Percentiles rank a stretch among this genome's conserved stretches.
These are phyloP conservation scores for Melastoma malabathricum DNA, from an alignment of 345 rosid genomes.

Conservation along the genomic window DNA sequence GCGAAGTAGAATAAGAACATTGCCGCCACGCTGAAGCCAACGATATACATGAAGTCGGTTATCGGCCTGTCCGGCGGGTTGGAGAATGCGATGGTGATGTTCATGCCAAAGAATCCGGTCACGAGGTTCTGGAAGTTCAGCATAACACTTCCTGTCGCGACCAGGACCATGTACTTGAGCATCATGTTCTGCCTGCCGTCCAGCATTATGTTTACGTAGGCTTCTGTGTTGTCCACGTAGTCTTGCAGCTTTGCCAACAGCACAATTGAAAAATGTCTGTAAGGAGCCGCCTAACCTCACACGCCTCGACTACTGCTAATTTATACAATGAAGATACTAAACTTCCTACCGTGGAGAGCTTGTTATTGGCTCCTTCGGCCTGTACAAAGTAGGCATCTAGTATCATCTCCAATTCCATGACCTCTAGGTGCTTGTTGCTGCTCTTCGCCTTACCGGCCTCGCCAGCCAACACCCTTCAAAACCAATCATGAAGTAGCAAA, in stretches of 20 bases:
- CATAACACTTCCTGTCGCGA: conserved; percentile 70
- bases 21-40: neutral
- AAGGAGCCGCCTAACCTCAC: no score
- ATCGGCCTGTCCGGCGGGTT: neutral
- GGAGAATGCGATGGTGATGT: conserved; percentile 20
- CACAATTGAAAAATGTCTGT: neutral
- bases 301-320: no score
- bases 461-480: neutral
- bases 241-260: conserved; percentile 22
- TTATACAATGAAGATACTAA: no score
- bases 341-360: conserved; percentile 28
- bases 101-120: conserved; percentile 66
- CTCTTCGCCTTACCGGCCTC: neutral
- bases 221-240: conserved; percentile 29
- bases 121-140: conserved; percentile 47
- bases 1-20: neutral
- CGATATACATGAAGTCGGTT: neutral
- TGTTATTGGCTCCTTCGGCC: conserved; percentile 27
- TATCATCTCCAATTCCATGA: conserved; percentile 32
- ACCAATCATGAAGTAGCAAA: neutral
- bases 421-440: neutral
- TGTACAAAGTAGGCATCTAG: conserved; percentile 35
- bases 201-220: conserved; percentile 17
- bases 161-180: conserved; percentile 14
- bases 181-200: conserved; percentile 1